Base-by-base conservation (phyloP, 768 basidiomycete genomes). In the Tricholoma saponaceum region DNA sequence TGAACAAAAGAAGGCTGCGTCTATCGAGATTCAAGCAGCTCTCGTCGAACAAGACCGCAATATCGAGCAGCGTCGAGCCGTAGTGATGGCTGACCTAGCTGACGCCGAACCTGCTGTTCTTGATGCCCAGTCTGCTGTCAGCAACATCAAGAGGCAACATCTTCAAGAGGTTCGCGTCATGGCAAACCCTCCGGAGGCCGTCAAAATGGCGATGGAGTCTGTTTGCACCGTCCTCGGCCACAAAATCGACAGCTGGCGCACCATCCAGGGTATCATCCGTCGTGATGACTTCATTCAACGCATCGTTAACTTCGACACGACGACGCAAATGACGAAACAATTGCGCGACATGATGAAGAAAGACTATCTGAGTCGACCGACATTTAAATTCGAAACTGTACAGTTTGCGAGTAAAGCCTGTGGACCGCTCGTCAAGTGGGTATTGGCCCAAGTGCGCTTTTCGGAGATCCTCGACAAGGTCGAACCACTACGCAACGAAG, bases 381-480 rank as follows among this genome's bases (percentile, higher is more conserved):
- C 87, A 3, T 99, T 87, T 78, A 98, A 93, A 71, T 98, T 93
- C 68, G 97, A 98, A 70, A 90, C 82, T 4, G 95, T 98, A 37
- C 89, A 98, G 66, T 87, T 90, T 55, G 97, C 97, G 23, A 95
- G 92, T 72, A 92, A 88, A 76, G 97, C 97, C 26, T 98, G 96
- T 68, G 97, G 97, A 25, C 97, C 97, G 9, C 85, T 99, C 51
- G 95, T 96, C 62, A 97, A 98, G 73, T 98, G 97, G 97, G 96
- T 86, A 9, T 82, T 98, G 56, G 97, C 97, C 1, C 97, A 99
- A 76, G 94, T 98, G 51, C 85, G 85, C 28, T 99, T 93, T 79
- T 98, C 97, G 10, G 94, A 95, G 71, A 99, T 99, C 66, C 76
- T 99, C 41, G 95, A 99, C 77, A 92, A 87, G 72, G 94, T 98